A percentile compares a stretch with the other conserved stretches of the same genome.
These are phyloP conservation scores for Curvularia verruculosa DNA, from an alignment of 2,329 filamentous ascomycete species.

Conservation along the genomic window DNA sequence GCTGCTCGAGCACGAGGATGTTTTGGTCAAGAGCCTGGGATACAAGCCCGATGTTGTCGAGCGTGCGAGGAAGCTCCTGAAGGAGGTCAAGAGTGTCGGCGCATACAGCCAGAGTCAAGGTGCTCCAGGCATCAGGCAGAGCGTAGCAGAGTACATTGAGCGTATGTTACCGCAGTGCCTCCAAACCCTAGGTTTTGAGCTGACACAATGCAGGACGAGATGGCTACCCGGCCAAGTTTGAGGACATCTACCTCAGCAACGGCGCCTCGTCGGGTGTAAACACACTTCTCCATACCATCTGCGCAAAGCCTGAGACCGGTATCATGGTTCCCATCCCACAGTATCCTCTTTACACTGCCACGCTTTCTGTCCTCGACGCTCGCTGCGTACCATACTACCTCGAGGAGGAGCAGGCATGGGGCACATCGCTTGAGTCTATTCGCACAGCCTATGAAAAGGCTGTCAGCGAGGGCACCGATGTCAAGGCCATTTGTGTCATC, in stretches of 20 bases:
- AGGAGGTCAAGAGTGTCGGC: conserved; percentile 86
- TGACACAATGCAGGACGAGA: conserved; percentile 69
- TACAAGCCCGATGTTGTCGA: conserved; percentile 91
- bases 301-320: conserved; percentile 75
- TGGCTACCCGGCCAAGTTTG: conserved; percentile 80
- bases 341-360: conserved; percentile 97
- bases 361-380: conserved; percentile 82
- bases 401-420: conserved; percentile 85
- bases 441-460: conserved; percentile 75
- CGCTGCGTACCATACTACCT: conserved; percentile 91
- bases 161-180: conserved; percentile 56
- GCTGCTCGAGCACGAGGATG: conserved; percentile 81
- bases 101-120: conserved; percentile 96
- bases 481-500: conserved; percentile 93
- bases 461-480: conserved; percentile 76
- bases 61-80: conserved; percentile 79
- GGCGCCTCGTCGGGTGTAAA: conserved; percentile 95
- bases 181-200: background rate
- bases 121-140: conserved; percentile 82
- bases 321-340: conserved; percentile 95
- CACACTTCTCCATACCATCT: conserved; percentile 89
- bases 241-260: conserved; percentile 86
- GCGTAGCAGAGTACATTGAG: conserved; percentile 91
- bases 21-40: conserved; percentile 74
- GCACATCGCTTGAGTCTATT: conserved; percentile 83